phyloP scores from a whole-genome alignment of 495 filamentous ascomycete genomes.

The Aspergillus carlsbadensis region DNA sequence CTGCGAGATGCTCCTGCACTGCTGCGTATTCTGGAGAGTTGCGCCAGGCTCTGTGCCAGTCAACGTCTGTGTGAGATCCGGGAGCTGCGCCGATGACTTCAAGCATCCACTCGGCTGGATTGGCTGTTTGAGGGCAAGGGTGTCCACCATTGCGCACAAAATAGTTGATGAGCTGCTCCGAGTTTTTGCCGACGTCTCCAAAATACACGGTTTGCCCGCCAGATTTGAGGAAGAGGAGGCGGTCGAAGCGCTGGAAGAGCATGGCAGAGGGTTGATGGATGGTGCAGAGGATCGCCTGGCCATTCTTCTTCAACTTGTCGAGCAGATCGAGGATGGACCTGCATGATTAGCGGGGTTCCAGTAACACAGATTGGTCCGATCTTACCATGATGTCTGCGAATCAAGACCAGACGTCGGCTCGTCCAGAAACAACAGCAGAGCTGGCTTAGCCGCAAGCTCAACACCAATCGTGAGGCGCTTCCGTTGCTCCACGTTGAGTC shows the following conservation, averaged over 20 bases:
- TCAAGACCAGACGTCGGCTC: slow-evolving; percentile 89
- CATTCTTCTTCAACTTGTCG: slow-evolving; percentile 79
- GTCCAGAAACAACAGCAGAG: slow-evolving; percentile 82
- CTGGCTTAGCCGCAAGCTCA: slow-evolving; percentile 85
- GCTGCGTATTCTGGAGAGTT: slow-evolving; percentile 66
- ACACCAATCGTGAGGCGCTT: slow-evolving; percentile 89
- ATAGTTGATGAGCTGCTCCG: slow-evolving; percentile 68
- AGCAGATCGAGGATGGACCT: slow-evolving; percentile 72
- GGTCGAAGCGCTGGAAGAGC: slow-evolving; percentile 93
- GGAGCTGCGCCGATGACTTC: slow-evolving; percentile 90
- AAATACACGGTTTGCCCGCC: slow-evolving; percentile 89
- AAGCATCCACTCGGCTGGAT: slow-evolving; percentile 93
- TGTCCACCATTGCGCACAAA: slow-evolving; percentile 77
- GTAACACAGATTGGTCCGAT: slow-evolving; percentile 54
- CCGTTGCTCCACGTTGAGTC: slow-evolving; percentile 88
- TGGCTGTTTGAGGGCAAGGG: slow-evolving; percentile 67
- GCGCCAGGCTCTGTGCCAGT: slow-evolving; percentile 82
- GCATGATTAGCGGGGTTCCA: no score
- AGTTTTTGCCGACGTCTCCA: slow-evolving; percentile 81
- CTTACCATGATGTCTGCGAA: slow-evolving; percentile 83
- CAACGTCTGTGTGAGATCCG: slow-evolving; percentile 67
- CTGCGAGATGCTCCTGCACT: slow-evolving; percentile 66
- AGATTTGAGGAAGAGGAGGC: slow-evolving; percentile 76
- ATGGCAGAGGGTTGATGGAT: slow-evolving; percentile 96
- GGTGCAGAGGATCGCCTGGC: slow-evolving; percentile 90